These are phyloP conservation scores for Gnomoniopsis smithogilvyi DNA, from an alignment of 2,329 filamentous ascomycete genomes.

Conservation along the genomic window DNA sequence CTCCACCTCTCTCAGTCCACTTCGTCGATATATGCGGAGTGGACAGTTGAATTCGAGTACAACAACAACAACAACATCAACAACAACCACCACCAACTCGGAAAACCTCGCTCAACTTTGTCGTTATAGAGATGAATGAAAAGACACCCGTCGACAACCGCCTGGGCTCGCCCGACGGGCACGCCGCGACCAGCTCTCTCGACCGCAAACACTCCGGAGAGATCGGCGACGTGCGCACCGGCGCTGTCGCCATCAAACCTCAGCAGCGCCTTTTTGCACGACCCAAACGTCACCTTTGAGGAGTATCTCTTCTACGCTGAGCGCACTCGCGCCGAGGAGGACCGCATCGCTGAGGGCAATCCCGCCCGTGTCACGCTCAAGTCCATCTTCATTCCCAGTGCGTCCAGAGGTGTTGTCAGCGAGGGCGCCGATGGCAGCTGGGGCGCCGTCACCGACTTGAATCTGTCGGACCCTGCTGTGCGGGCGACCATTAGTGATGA, in stretches of 20 bases:
- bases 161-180: neutral
- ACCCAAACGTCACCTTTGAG: slow-evolving; percentile 13
- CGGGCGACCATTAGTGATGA: slow-evolving; percentile 10
- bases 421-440: slow-evolving; percentile 5
- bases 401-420: neutral
- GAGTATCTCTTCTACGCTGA: slow-evolving; percentile 19
- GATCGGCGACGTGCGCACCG: slow-evolving; percentile 1
- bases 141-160: neutral
- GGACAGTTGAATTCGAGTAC: too few species aligned
- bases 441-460: slow-evolving; percentile 10
- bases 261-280: slow-evolving; percentile 15
- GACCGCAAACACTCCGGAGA: neutral
- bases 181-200: neutral
- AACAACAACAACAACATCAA: too few species aligned
- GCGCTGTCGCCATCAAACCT: slow-evolving; percentile 3
- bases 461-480: slow-evolving; percentile 11
- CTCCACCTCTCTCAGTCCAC: too few species aligned
- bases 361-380: slow-evolving; percentile 2
- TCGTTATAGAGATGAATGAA: slow-evolving; percentile 2
- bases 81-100: too few species aligned
- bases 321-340: slow-evolving; percentile 11
- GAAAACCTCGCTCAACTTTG: too few species aligned
- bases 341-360: neutral
- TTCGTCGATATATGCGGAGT: too few species aligned
- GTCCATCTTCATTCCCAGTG: slow-evolving; percentile 12